Percentiles rank a stretch among this genome's conserved stretches.
Evolutionary conservation across 208 protist species (phyloP).

Genomic region (Wallacemonas sp.): DNA sequence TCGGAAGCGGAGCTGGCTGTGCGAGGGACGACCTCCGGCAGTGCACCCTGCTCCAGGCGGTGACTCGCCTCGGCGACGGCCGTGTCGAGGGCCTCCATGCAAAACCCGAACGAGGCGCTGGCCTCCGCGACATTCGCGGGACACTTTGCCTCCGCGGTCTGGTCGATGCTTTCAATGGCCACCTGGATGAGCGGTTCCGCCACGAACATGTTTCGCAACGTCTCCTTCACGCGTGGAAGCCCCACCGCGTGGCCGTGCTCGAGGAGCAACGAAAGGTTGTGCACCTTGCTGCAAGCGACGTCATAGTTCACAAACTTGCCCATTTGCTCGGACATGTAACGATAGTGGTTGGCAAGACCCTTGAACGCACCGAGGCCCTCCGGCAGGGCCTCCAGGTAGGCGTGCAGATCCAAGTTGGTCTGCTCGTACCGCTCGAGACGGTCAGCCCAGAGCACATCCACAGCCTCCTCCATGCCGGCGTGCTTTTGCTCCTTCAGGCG

Average conservation of each 20-base stretch:
- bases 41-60: slow-evolving; percentile 4
- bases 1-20: slow-evolving; percentile 53
- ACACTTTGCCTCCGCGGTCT: slow-evolving; percentile 21
- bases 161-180: slow-evolving; percentile 57
- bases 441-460: slow-evolving; percentile 76
- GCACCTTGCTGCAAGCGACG: slow-evolving; percentile 77
- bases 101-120: slow-evolving; percentile 71
- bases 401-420: slow-evolving; percentile 62
- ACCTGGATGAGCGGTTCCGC: slow-evolving; percentile 64
- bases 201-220: slow-evolving; percentile 61
- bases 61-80: slow-evolving; percentile 27
- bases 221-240: slow-evolving; percentile 48
- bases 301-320: slow-evolving; percentile 79
- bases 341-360: slow-evolving; percentile 78
- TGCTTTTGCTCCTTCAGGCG: slow-evolving; percentile 38
- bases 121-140: slow-evolving; percentile 51
- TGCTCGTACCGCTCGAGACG: slow-evolving; percentile 69
- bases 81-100: slow-evolving; percentile 67
- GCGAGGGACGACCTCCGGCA: background rate
- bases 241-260: slow-evolving; percentile 52
- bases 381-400: slow-evolving; percentile 69
- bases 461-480: slow-evolving; percentile 44
- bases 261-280: slow-evolving; percentile 73
- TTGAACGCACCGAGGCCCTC: slow-evolving; percentile 71
- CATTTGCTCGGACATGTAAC: slow-evolving; percentile 81